A percentile compares a stretch with the other conserved stretches of the same genome.
Conservation (phyloP, 345 rosid genomes). For the Salix exigua region DNA sequence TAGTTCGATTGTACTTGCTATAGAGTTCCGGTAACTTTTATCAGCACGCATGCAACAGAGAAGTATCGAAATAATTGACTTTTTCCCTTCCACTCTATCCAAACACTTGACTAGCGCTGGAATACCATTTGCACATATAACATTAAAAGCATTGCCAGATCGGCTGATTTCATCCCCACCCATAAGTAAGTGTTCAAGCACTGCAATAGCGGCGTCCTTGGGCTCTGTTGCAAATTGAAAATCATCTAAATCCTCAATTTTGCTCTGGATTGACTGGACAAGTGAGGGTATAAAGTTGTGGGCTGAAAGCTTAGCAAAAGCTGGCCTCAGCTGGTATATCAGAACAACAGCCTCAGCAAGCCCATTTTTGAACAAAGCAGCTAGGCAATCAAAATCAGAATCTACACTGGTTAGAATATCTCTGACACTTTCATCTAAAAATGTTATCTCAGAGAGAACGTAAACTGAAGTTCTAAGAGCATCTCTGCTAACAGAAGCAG, state of each 20-base stretch:
- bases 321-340: constrained; percentile 50
- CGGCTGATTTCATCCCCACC: constrained; percentile 48
- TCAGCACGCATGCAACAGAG: constrained; percentile 53
- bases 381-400: constrained; percentile 57
- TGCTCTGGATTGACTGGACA: constrained; percentile 38
- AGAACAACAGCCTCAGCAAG: constrained; percentile 56
- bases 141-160: constrained; percentile 33
- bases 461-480: constrained; percentile 44
- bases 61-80: constrained; percentile 43
- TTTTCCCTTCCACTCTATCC: constrained; percentile 44
- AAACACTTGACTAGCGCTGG: constrained; percentile 47
- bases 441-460: constrained; percentile 50
- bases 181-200: constrained; percentile 58
- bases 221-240: constrained; percentile 46
- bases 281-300: constrained; percentile 54
- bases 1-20: constrained; percentile 44
- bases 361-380: constrained; percentile 57
- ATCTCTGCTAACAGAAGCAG: constrained; percentile 54
- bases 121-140: constrained; percentile 49
- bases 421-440: constrained; percentile 40
- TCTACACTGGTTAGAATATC: constrained; percentile 54
- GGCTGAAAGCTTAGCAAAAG: constrained; percentile 45
- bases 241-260: constrained; percentile 34
- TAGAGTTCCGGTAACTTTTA: constrained; percentile 43
- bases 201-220: constrained; percentile 46